Conservation (phyloP, 257 asterid species). For the Solanum clarkiae region DNA sequence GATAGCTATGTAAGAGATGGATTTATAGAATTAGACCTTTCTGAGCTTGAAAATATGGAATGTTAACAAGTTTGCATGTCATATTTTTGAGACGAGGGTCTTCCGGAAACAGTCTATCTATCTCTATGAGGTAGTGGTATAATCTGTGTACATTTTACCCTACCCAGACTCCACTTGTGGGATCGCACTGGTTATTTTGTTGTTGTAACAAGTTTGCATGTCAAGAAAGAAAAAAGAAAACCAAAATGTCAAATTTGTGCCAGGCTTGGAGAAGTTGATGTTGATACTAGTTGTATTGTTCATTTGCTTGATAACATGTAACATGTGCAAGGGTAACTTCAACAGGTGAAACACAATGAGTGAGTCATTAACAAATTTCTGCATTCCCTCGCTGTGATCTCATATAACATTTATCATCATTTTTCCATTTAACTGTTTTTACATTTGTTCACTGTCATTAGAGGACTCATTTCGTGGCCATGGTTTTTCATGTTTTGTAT, state of each 20-base stretch:
- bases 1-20: neutral
- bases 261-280: neutral
- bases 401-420: neutral
- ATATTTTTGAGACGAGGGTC: no score
- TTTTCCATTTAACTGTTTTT: neutral
- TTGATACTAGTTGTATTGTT: neutral
- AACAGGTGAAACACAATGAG: neutral
- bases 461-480: neutral
- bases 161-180: no score
- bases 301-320: neutral
- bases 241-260: neutral
- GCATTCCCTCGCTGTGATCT: neutral
- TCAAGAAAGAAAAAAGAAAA: neutral
- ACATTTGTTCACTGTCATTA: neutral
- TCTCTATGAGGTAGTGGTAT: no score
- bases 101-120: no score
- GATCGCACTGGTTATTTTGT: no score
- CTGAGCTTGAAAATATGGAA: neutral
- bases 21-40: neutral
- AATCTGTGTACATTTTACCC: no score
- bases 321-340: neutral
- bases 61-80: neutral
- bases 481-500: neutral
- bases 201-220: no score
- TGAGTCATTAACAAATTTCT: neutral